Conservation (phyloP, 169 alveolate species). For the Cyclospora cayetanensis region DNA sequence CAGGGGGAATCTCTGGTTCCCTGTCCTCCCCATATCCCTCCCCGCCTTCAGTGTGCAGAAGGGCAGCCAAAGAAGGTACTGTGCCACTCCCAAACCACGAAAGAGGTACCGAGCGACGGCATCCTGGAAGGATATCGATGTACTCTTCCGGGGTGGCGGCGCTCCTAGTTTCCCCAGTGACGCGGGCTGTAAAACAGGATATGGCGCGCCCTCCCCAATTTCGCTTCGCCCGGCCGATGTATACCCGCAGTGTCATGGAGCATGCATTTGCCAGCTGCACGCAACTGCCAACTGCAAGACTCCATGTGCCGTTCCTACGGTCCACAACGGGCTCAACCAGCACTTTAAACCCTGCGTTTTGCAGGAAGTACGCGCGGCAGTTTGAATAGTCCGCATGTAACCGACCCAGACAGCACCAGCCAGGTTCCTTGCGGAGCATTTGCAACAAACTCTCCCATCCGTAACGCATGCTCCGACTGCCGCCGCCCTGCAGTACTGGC, state of each 20-base stretch:
- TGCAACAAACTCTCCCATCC: conserved; percentile 44
- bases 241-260: conserved; percentile 76
- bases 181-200: conserved; percentile 35
- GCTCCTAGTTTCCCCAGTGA: conserved; percentile 18
- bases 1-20: conserved; percentile 36
- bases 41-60: conserved; percentile 59
- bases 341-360: conserved; percentile 74
- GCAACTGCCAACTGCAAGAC: conserved; percentile 79
- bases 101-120: conserved; percentile 65
- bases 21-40: neutral
- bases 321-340: conserved; percentile 80
- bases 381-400: conserved; percentile 69
- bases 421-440: conserved; percentile 62
- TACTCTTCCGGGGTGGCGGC: conserved; percentile 30
- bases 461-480: neutral
- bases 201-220: conserved; percentile 45
- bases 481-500: conserved; percentile 47
- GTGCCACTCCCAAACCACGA: conserved; percentile 69
- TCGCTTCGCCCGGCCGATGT: conserved; percentile 71
- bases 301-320: conserved; percentile 75
- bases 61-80: conserved; percentile 34
- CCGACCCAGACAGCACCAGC: conserved; percentile 71
- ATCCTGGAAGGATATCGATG: conserved; percentile 62
- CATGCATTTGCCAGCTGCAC: conserved; percentile 79
- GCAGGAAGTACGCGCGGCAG: conserved; percentile 65